Evolutionary conservation across 805 yeast species (phyloP).

Genomic region (Yamadazyma insecticola): DNA sequence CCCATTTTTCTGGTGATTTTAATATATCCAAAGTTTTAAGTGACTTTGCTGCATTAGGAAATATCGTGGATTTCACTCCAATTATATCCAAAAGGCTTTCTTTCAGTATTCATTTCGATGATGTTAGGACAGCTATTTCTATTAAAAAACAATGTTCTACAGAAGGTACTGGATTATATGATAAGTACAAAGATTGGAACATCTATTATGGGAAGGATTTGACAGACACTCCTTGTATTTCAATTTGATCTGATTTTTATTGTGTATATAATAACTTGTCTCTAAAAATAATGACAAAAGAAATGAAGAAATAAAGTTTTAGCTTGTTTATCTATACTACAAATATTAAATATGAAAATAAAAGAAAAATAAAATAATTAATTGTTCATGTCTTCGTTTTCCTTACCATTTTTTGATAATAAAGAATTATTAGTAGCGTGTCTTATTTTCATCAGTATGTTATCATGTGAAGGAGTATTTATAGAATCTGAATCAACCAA

Average conservation of each 20-base stretch:
- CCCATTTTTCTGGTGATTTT: conserved; percentile 39
- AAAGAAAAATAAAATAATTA: no score
- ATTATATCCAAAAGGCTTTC: conserved; percentile 63
- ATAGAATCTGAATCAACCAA: conserved; percentile 31
- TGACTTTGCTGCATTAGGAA: conserved; percentile 57
- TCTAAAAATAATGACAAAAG: no score
- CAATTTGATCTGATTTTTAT: no score
- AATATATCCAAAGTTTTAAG: conserved; percentile 37
- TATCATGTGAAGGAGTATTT: conserved; percentile 10
- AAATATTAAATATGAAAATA: no score
- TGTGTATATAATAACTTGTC: no score
- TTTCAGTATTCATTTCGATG: conserved; percentile 55
- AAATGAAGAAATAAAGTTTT: no score
- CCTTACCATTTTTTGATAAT: no score
- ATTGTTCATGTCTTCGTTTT: no score
- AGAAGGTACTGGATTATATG: conserved; percentile 27
- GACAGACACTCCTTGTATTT: conserved; percentile 50
- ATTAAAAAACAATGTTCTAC: conserved; percentile 46
- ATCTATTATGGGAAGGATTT: conserved; percentile 66
- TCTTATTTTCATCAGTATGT: no score
- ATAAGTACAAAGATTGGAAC: conserved; percentile 56
- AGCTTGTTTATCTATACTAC: no score
- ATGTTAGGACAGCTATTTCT: conserved; percentile 53
- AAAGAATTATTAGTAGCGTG: no score
- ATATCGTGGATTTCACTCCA: conserved; percentile 57